A percentile compares a stretch with the other conserved stretches of the same genome.
Conservation (phyloP, 2,329 filamentous ascomycete genomes). For the Aspergillus calidoustus region DNA sequence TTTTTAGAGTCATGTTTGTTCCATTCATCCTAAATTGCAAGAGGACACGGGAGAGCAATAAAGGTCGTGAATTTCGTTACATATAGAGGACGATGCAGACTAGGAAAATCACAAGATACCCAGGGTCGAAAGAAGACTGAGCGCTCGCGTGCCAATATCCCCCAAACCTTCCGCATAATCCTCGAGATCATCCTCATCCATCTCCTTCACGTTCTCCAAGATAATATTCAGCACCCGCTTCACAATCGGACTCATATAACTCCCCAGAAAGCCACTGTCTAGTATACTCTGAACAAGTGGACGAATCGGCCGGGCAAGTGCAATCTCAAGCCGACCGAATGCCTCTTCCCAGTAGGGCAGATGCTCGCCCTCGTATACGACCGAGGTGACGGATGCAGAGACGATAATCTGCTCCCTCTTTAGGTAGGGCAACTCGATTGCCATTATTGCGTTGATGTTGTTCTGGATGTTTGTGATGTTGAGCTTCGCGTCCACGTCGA, state of each 20-base stretch:
- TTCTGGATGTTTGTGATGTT: neutral
- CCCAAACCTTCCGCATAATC: neutral
- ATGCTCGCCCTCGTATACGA: constrained; percentile 5
- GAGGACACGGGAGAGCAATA: neutral
- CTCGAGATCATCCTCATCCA: neutral
- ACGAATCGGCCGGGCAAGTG: neutral
- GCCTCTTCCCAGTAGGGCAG: constrained; percentile 10
- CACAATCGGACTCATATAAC: neutral
- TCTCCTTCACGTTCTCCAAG: neutral
- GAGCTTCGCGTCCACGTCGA: constrained; percentile 6
- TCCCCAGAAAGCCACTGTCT: neutral
- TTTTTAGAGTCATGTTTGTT: neutral
- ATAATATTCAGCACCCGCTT: neutral
- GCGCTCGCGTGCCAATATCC: neutral
- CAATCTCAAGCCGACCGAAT: neutral
- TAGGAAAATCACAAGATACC: neutral
- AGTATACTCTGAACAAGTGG: neutral
- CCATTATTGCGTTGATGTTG: neutral
- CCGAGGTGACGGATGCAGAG: neutral
- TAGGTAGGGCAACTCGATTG: neutral
- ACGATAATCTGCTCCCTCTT: neutral
- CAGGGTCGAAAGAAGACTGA: neutral
- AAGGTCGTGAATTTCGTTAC: neutral
- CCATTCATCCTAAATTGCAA: neutral
- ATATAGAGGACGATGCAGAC: neutral